Base-by-base conservation (phyloP, 352 stramenopile species). In the Globisporangium viniferum region DNA sequence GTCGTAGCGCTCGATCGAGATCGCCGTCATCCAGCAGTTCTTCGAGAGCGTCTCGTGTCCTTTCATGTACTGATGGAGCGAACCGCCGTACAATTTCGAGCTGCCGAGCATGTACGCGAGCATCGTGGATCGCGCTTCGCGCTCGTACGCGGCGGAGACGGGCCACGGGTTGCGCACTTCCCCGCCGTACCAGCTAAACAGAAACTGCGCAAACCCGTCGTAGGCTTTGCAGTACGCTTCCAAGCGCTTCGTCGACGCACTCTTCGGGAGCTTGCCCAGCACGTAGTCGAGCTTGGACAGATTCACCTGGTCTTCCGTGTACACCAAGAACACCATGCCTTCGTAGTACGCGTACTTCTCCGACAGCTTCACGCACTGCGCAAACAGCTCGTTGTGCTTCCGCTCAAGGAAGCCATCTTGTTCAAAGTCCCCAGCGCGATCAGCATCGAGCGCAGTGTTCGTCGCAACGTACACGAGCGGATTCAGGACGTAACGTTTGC, bases 281-380 rank as follows among this genome's bases (percentile, higher is more conserved):
- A 91, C 68, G 66, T 87, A 91, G 68, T 94, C 86, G n/a, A 93
- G 68, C 67, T 90, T 80, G 2, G 63, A 58, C 20, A 92, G 35
- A 33, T 89, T 88, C 44, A 74, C 73, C 29, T 79, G 74, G 56
- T 92, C 83, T 73, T 94, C 84, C 10, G 77, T 73, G 31, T 82
- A 88, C 12, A 79, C 70, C 14, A 96, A 55, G 67, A 87, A 92
- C 22, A 91, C 80, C 84, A 96, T 94, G 39, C 82, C 85, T 78
- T 96, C 86, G 48, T 86, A 93, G 71, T 93, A 96, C n/a, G 66
- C 56, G 62, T 92, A 90, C 65, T 81, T 83, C 64, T 94, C 84
- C 12, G 78, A 78, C 3, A 93, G 71, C 46, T 82, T 73, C 22
- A 92, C 81, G 54, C 82, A 89, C 14, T 81, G 67, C 7, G 48